Percentiles rank a stretch among this genome's conserved stretches.
phyloP scores from a whole-genome alignment of 106 monocot species.

The Dioscorea dumetorum region DNA sequence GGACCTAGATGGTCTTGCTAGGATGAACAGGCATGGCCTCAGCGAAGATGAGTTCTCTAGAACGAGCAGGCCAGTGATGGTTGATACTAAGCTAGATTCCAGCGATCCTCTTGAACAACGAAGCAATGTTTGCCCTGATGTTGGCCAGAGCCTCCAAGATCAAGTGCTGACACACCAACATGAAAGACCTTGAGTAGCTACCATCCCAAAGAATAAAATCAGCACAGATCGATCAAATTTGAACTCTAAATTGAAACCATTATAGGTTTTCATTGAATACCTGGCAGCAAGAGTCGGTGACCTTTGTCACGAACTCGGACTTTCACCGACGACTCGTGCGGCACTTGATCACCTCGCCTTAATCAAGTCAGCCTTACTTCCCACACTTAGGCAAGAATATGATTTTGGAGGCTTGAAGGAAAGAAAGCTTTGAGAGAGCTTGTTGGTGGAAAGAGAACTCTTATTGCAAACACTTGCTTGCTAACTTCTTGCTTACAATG shows the following conservation, averaged over 20 bases:
- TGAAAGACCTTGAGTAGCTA: slow-evolving; percentile 87
- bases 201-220: not conserved
- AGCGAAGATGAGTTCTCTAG: slow-evolving; percentile 57
- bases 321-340: no score
- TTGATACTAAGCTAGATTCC: slow-evolving; percentile 93
- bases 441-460: no score
- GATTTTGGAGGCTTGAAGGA: no score
- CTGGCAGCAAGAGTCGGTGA: slow-evolving; percentile 65
- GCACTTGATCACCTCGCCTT: no score
- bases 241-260: not conserved
- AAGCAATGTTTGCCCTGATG: slow-evolving; percentile 77
- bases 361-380: no score
- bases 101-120: slow-evolving; percentile 62
- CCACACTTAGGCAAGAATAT: no score
- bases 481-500: no score
- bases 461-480: no score
- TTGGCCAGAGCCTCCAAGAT: slow-evolving; percentile 79
- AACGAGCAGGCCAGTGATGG: slow-evolving; percentile 46
- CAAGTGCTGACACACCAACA: slow-evolving; percentile 79
- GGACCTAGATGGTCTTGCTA: slow-evolving; percentile 63
- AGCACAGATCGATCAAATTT: not conserved
- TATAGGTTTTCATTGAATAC: slow-evolving; percentile 5
- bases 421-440: no score
- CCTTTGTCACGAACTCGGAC: no score
- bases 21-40: slow-evolving; percentile 39